Evolutionary conservation across 345 rosid species (phyloP), one percentile per base, ranked within the genome.

Genomic region (Clarkia xantiana): DNA sequence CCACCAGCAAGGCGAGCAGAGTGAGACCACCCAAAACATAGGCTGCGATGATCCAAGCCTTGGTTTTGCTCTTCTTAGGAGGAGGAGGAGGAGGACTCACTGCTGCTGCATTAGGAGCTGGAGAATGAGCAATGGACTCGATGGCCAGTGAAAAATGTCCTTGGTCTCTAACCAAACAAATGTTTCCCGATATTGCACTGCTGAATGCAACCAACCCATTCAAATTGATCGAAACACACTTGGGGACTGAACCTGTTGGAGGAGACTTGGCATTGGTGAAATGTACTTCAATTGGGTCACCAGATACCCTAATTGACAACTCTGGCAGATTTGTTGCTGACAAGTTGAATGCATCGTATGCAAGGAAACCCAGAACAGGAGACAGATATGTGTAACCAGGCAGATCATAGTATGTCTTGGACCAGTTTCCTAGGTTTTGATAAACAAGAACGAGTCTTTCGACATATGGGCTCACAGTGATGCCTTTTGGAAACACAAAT

Each of bases 121-220:
- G 36, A 3, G 36, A 29, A 29, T 7, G 36, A 29, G 36, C 36
- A 29, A 29, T 29, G 36, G 90, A 84, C 63, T 81, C 82, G 1
- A 79, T 77, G 44, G 81, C 94, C 9, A 91, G 65, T 0, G 94
- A 71, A 71, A 91, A 93, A 76, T 87, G 96, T 45, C 96, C 99
- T 38, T 78, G 99, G 19, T 64, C 66, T 29, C 44, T 43, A 0
- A 81, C 76, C 42, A 61, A 70, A 52, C 99, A 93, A 16, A 63
- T 66, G 63, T 78, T 78, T n/a, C 71, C 72, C 4, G 81, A 67
- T 40, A 41, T 50, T 65, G 76, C 73, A 39, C 67, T 69, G 53
- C 81, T 80, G 54, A 93, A 76, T 53, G 54, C 80, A 5, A 67
- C 65, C n/a, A n/a, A 42, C 38, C 99, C 95, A 9, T 51, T 41